Conservation (phyloP, 1,284 basidiomycete species). For the Mycena sp. region DNA sequence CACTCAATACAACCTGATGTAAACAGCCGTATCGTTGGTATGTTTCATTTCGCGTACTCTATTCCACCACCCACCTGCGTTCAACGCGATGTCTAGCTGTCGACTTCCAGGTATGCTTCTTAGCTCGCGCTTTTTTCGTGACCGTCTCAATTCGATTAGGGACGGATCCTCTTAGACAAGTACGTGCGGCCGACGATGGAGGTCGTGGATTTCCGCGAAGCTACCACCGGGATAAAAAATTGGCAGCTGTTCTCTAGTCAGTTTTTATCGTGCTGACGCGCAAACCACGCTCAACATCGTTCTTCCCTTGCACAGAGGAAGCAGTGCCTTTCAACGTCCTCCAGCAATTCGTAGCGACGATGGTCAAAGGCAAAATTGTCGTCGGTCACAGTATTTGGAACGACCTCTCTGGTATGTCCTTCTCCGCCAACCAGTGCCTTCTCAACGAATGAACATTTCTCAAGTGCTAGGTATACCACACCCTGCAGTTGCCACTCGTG, state of each 20-base stretch:
- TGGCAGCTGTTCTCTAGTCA: conserved; percentile 61
- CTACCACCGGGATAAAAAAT: conserved; percentile 73
- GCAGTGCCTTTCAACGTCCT: conserved; percentile 65
- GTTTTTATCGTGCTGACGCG: conserved; percentile 30
- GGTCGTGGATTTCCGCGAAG: conserved; percentile 79
- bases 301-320: conserved; percentile 50
- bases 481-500: conserved; percentile 80
- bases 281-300: conserved; percentile 15
- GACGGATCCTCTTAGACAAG: conserved; percentile 63
- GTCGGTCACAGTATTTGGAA: conserved; percentile 82
- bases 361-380: conserved; percentile 72
- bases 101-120: conserved; percentile 48
- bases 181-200: conserved; percentile 73
- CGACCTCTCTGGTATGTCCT: conserved; percentile 71
- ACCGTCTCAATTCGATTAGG: conserved; percentile 42
- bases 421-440: conserved; percentile 15
- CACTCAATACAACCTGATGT: background rate
- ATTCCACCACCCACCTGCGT: conserved; percentile 26
- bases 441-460: conserved; percentile 21
- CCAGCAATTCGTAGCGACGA: conserved; percentile 68
- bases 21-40: conserved; percentile 27
- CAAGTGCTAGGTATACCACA: conserved; percentile 84
- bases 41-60: conserved; percentile 9
- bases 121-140: background rate
- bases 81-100: conserved; percentile 68